These are phyloP conservation scores for Diaporthe sp. DNA, from an alignment of 2,329 filamentous ascomycete species.

Conservation along the genomic window DNA sequence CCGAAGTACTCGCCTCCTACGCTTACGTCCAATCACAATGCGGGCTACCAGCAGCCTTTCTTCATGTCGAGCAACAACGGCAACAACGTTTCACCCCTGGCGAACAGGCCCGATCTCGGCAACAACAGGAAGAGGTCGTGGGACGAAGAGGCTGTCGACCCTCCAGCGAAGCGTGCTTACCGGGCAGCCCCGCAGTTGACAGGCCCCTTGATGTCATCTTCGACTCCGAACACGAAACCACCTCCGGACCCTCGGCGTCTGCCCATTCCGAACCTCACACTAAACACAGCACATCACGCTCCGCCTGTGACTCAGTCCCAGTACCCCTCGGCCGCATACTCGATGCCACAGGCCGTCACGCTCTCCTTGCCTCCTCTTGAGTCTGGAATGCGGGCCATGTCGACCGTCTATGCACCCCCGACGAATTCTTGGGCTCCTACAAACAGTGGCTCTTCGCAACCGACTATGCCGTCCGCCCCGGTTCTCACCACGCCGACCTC, in stretches of 20 bases:
- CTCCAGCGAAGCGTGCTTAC: slow-evolving; percentile 63
- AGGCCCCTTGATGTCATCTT: slow-evolving; percentile 28
- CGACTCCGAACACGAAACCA: slow-evolving; percentile 40
- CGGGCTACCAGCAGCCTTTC: slow-evolving; percentile 47
- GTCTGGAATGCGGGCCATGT: slow-evolving; percentile 76
- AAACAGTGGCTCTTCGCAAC: slow-evolving; percentile 40
- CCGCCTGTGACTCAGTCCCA: slow-evolving; percentile 38
- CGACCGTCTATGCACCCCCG: slow-evolving; percentile 75
- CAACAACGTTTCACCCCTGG: slow-evolving; percentile 54
- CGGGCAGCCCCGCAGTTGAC: slow-evolving; percentile 44
- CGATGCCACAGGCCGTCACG: slow-evolving; percentile 39
- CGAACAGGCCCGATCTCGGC: slow-evolving; percentile 54
- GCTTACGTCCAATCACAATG: slow-evolving; percentile 20
- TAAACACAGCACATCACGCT: slow-evolving; percentile 60
- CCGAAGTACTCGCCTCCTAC: slow-evolving; percentile 50
- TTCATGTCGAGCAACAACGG: slow-evolving; percentile 21
- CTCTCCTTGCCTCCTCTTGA: slow-evolving; percentile 73
- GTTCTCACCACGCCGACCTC: slow-evolving; percentile 46
- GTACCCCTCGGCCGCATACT: slow-evolving; percentile 51
- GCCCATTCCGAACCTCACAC: slow-evolving; percentile 77
- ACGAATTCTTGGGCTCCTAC: slow-evolving; percentile 54
- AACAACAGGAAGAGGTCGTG: slow-evolving; percentile 61
- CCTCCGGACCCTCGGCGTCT: slow-evolving; percentile 57
- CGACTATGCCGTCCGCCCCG: slow-evolving; percentile 45
- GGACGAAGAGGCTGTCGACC: slow-evolving; percentile 62